Evolutionary conservation across 306 rosid genomes (phyloP).

Genomic region (Betula pendula): DNA sequence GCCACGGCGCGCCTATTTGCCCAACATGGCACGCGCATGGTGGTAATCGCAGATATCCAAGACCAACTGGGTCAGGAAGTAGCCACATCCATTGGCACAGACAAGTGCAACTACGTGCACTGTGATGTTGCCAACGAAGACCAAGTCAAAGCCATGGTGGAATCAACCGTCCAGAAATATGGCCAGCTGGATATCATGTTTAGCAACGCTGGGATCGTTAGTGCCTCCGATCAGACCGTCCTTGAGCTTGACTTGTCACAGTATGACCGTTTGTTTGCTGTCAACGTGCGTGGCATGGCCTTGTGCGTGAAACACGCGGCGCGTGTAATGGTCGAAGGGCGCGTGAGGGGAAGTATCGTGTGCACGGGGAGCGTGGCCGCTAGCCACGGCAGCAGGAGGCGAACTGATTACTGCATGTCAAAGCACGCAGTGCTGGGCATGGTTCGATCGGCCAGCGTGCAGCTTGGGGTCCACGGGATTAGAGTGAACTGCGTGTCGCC

Average conservation of each 20-base stretch:
- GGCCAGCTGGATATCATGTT: conserved; percentile 60
- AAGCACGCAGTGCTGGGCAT: conserved; percentile 59
- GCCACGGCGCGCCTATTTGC: conserved; percentile 48
- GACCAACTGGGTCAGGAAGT: conserved; percentile 42
- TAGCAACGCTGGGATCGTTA: conserved; percentile 48
- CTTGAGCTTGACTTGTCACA: conserved; percentile 41
- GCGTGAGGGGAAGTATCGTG: conserved; percentile 48
- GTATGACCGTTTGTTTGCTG: conserved; percentile 22
- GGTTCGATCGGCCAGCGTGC: conserved; percentile 45
- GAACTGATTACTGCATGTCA: conserved; percentile 42
- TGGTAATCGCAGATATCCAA: conserved; percentile 58
- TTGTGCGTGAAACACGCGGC: conserved; percentile 55
- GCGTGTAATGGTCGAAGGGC: conserved; percentile 44
- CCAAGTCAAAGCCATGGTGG: conserved; percentile 40
- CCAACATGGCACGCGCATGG: conserved; percentile 38
- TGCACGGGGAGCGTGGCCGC: conserved; percentile 46
- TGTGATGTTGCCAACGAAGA: conserved; percentile 57
- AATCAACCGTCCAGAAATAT: conserved; percentile 31
- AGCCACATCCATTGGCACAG: conserved; percentile 42
- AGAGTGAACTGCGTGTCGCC: conserved; percentile 63
- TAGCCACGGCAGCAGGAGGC: neutral
- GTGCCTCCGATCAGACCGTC: conserved; percentile 29
- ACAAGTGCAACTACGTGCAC: conserved; percentile 41
- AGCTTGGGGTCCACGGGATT: conserved; percentile 42
- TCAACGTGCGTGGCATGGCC: conserved; percentile 42